Percentiles rank a stretch among this genome's conserved stretches.
phyloP scores from a whole-genome alignment of 2,329 filamentous ascomycete genomes.

The Pyrenophora graminea region DNA sequence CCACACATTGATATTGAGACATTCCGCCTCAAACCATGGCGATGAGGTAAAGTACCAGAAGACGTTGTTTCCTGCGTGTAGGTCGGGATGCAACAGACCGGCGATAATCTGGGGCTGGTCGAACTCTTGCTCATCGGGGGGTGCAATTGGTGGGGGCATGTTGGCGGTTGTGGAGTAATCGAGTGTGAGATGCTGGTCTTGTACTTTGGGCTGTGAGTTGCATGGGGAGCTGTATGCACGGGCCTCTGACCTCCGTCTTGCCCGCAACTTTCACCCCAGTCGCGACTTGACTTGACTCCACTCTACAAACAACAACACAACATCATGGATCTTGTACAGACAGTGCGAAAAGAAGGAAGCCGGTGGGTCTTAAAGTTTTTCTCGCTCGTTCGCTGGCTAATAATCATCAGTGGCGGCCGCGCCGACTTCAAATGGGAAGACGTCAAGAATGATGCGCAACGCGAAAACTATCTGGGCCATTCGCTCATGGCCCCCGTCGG shows the following conservation, averaged over 20 bases:
- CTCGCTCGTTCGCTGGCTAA: conserved; percentile 4
- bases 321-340: conserved; percentile 88
- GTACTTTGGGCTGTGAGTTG: neutral
- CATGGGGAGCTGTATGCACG: conserved; percentile 9
- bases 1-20: conserved; percentile 61
- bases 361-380: conserved; percentile 55
- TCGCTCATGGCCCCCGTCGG: conserved; percentile 90
- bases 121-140: conserved; percentile 42
- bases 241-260: conserved; percentile 30
- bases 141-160: conserved; percentile 36
- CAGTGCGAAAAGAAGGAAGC: conserved; percentile 84
- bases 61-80: conserved; percentile 46
- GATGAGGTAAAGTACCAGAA: conserved; percentile 66
- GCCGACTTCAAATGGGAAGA: conserved; percentile 97
- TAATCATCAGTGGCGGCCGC: conserved; percentile 68
- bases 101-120: conserved; percentile 28
- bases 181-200: neutral
- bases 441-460: conserved; percentile 81
- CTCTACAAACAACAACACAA: conserved; percentile 8
- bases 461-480: conserved; percentile 90
- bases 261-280: conserved; percentile 21
- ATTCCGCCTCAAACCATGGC: conserved; percentile 65
- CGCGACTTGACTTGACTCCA: neutral
- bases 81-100: conserved; percentile 26
- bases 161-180: conserved; percentile 11